A percentile compares a stretch with the other conserved stretches of the same genome.
These are phyloP conservation scores for Didymella exigua DNA, from an alignment of 2,329 filamentous ascomycete species.

Conservation along the genomic window DNA sequence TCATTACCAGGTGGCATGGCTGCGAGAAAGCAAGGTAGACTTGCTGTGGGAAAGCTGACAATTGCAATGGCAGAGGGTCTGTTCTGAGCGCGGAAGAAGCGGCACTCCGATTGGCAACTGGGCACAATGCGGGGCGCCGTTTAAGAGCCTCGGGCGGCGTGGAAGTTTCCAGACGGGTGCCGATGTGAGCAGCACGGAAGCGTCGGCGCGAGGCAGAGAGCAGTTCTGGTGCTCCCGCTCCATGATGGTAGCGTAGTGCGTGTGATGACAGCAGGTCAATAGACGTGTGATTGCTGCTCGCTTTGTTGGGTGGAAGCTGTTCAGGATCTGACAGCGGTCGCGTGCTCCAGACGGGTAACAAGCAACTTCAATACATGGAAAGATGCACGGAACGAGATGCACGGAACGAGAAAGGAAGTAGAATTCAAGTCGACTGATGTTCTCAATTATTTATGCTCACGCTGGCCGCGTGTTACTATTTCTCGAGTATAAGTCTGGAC, in stretches of 20 bases:
- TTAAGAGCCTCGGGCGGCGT: constrained; percentile 18
- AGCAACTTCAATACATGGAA: too few species aligned
- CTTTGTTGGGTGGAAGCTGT: not conserved
- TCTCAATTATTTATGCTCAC: not conserved
- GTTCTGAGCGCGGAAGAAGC: constrained; percentile 21
- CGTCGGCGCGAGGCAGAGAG: not conserved
- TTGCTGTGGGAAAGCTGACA: not conserved
- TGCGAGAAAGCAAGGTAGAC: not conserved
- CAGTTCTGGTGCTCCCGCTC: not conserved
- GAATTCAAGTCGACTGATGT: not conserved
- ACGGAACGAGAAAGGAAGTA: too few species aligned
- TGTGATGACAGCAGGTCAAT: not conserved
- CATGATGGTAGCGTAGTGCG: not conserved
- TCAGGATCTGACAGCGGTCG: constrained; percentile 8
- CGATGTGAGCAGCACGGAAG: constrained; percentile 17
- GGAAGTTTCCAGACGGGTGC: constrained; percentile 34
- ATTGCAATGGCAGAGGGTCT: constrained; percentile 1
- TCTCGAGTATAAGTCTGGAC: not conserved
- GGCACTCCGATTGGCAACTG: constrained; percentile 34
- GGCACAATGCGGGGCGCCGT: constrained; percentile 20
- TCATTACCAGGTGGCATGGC: constrained; percentile 41
- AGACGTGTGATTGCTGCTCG: not conserved
- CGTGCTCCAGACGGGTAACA: not conserved
- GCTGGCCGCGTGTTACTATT: not conserved
- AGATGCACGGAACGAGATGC: too few species aligned